Evolutionary conservation across 2,329 filamentous ascomycete species (phyloP).

Genomic region (Colletotrichum lindemuthianum): DNA sequence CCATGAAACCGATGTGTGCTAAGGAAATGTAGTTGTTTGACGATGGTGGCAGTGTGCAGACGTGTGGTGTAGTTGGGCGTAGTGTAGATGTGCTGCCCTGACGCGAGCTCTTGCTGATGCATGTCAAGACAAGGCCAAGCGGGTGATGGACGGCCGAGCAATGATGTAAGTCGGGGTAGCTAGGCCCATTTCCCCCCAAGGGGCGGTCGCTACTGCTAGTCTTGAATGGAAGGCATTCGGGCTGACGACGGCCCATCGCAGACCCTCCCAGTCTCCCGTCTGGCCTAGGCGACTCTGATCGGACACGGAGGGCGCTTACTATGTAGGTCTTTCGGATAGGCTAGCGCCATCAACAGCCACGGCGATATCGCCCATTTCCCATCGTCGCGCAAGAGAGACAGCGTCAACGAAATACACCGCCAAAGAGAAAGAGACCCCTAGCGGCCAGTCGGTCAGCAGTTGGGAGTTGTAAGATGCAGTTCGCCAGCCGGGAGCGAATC

Average conservation of each 20-base stretch:
- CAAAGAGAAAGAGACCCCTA: too few species aligned
- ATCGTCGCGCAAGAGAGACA: conserved; percentile 11
- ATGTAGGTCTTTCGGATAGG: conserved; percentile 15
- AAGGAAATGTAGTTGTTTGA: too few species aligned
- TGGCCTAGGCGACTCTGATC: conserved; percentile 27
- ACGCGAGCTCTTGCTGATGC: neutral
- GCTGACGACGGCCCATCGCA: conserved; percentile 13
- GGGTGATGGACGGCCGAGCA: conserved; percentile 18
- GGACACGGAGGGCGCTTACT: conserved; percentile 27
- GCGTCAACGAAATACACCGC: neutral
- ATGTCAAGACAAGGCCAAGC: conserved; percentile 8
- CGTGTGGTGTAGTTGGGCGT: neutral
- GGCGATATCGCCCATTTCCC: conserved; percentile 9
- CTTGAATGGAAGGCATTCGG: conserved; percentile 23
- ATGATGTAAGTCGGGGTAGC: conserved; percentile 30
- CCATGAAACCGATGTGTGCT: neutral
- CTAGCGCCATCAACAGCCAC: conserved; percentile 26
- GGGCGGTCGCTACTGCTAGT: conserved; percentile 15
- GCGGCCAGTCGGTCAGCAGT: conserved; percentile 6
- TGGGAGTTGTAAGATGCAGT: too few species aligned
- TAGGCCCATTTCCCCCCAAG: conserved; percentile 29
- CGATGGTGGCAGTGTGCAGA: too few species aligned
- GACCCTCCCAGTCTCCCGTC: neutral
- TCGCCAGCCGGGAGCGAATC: too few species aligned
- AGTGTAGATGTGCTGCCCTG: neutral